These are phyloP conservation scores for Aureobasidium sp. DNA, from an alignment of 2,329 filamentous ascomycete genomes.

Conservation along the genomic window DNA sequence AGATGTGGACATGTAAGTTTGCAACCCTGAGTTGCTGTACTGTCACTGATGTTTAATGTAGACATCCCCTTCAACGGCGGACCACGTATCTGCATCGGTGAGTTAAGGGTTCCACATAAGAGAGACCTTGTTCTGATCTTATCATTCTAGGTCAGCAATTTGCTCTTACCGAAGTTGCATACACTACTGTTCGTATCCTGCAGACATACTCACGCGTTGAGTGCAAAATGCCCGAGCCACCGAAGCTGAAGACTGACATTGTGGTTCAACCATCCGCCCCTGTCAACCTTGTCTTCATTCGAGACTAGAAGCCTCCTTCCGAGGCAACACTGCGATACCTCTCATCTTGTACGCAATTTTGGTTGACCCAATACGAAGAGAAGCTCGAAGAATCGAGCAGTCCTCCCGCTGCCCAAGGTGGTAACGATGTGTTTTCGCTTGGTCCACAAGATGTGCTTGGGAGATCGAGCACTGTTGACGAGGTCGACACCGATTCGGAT, in stretches of 20 bases:
- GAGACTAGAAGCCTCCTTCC: not conserved
- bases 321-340: not conserved
- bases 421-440: not conserved
- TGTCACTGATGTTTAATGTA: not conserved
- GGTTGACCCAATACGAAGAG: not conserved
- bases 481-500: not conserved
- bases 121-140: no score
- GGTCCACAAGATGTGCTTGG: not conserved
- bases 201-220: slow-evolving; percentile 40
- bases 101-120: no score
- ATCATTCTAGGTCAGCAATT: slow-evolving; percentile 39
- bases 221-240: slow-evolving; percentile 32
- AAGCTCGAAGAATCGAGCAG: not conserved
- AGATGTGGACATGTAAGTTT: slow-evolving; percentile 37
- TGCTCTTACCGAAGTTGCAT: slow-evolving; percentile 45
- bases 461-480: not conserved
- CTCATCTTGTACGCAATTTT: not conserved
- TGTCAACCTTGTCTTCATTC: not conserved
- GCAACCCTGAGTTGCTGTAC: slow-evolving; percentile 4
- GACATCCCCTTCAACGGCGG: slow-evolving; percentile 44
- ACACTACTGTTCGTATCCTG: slow-evolving; percentile 41
- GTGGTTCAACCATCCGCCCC: slow-evolving; percentile 39
- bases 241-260: slow-evolving; percentile 41
- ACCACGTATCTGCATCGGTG: slow-evolving; percentile 41
- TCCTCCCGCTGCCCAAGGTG: not conserved